Percentiles rank a stretch among this genome's conserved stretches.
phyloP scores from a whole-genome alignment of 768 basidiomycete species.

The Macrolepiota fuliginosa region DNA sequence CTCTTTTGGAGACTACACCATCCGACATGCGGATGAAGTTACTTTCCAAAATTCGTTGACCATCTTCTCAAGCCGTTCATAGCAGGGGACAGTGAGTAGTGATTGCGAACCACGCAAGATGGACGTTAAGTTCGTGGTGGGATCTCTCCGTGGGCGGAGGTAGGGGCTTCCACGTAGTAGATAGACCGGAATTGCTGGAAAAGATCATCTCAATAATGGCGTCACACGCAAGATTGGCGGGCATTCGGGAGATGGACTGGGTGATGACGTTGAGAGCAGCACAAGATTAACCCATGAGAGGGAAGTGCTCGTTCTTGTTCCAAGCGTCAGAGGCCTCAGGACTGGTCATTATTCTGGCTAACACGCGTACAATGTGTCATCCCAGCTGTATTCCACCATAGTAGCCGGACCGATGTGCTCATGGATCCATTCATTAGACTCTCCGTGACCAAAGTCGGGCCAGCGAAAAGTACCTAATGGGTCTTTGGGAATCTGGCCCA shows the following conservation, averaged over 20 bases:
- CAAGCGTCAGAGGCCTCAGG: conserved; percentile 34
- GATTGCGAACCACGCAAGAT: conserved; percentile 20
- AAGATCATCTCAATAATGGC: conserved; percentile 30
- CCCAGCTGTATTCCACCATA: conserved; percentile 23
- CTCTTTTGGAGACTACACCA: conserved; percentile 20
- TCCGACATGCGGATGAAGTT: conserved; percentile 31
- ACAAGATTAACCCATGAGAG: conserved; percentile 30
- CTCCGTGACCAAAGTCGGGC: conserved; percentile 35
- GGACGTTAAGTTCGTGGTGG: conserved; percentile 24
- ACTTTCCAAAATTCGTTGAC: conserved; percentile 22
- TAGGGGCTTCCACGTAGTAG: conserved; percentile 36
- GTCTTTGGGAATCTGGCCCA: conserved; percentile 31
- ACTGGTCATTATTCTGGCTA: conserved; percentile 32
- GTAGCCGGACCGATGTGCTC: conserved; percentile 29
- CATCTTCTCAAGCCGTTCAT: conserved; percentile 27
- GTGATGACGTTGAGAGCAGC: conserved; percentile 25
- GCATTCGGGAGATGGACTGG: conserved; percentile 33
- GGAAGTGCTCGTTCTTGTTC: conserved; percentile 37
- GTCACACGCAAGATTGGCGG: conserved; percentile 29
- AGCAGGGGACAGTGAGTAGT: conserved; percentile 24
- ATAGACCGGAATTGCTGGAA: conserved; percentile 27
- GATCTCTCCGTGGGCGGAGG: conserved; percentile 31
- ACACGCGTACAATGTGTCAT: conserved; percentile 19
- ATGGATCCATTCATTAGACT: conserved; percentile 32
- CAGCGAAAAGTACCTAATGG: conserved; percentile 25